Conservation (phyloP, 2,329 filamentous ascomycete species). For the Microdochium nivale region DNA sequence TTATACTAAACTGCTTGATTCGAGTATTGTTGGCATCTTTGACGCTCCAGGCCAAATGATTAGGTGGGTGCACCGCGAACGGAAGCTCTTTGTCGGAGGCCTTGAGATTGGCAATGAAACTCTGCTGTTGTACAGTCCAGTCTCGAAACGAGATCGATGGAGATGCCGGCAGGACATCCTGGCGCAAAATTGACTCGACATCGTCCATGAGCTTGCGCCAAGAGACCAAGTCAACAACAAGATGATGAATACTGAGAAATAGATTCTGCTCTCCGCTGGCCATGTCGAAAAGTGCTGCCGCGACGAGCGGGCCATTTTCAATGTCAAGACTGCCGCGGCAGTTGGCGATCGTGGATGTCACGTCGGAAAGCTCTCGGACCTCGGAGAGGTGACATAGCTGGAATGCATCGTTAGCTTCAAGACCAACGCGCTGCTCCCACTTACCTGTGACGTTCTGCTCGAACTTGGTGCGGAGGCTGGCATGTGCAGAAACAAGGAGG, state of each 20-base stretch:
- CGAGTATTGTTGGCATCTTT: neutral
- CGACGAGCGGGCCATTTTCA: conserved; percentile 39
- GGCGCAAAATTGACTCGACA: neutral
- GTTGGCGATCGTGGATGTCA: conserved; percentile 28
- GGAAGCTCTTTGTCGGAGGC: neutral
- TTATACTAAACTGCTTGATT: conserved; percentile 2
- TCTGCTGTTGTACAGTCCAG: neutral
- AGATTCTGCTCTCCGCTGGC: conserved; percentile 21
- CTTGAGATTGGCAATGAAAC: neutral
- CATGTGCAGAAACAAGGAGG: neutral
- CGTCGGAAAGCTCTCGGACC: conserved; percentile 30
- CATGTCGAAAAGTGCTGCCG: conserved; percentile 37
- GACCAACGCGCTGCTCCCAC: neutral
- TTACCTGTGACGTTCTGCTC: conserved; percentile 28
- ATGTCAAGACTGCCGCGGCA: conserved; percentile 37
- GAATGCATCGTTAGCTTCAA: neutral
- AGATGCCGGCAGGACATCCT: neutral
- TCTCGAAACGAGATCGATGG: neutral
- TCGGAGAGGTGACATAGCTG: neutral
- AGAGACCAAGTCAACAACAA: neutral
- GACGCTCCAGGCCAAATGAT: neutral
- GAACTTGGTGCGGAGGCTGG: neutral
- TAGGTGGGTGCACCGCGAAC: neutral
- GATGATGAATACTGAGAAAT: neutral
- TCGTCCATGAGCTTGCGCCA: neutral